Percentiles rank a stretch among this genome's conserved stretches.
Evolutionary conservation across 1,139 yeast genomes (phyloP).

Genomic region (Pichia cactophila): DNA sequence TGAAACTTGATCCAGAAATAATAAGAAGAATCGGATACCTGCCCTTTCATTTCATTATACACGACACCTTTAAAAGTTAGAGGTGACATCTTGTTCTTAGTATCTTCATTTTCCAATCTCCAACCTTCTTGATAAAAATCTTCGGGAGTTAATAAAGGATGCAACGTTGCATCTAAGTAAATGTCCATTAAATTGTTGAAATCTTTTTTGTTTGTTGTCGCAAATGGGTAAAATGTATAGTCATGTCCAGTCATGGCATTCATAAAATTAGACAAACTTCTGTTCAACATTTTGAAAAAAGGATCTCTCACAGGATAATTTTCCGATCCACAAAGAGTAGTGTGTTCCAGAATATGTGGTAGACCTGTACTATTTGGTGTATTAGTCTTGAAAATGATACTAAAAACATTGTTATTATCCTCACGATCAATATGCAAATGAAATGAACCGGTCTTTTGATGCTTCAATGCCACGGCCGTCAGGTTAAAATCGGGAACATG

Average conservation of each 20-base stretch:
- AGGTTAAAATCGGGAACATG: constrained; percentile 77
- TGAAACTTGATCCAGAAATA: constrained; percentile 78
- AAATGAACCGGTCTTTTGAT: constrained; percentile 61
- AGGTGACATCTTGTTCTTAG: constrained; percentile 51
- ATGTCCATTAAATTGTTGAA: constrained; percentile 80
- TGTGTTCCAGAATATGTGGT: constrained; percentile 93
- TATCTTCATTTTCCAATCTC: constrained; percentile 75
- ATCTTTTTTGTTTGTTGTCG: constrained; percentile 82
- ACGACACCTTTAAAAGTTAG: constrained; percentile 89
- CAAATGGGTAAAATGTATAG: constrained; percentile 91
- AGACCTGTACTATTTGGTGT: constrained; percentile 93
- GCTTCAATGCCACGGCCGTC: constrained; percentile 68
- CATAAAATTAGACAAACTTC: constrained; percentile 89
- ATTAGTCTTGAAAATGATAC: constrained; percentile 85
- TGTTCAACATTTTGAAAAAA: constrained; percentile 90
- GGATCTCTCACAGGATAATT: constrained; percentile 95
- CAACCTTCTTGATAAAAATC: constrained; percentile 97
- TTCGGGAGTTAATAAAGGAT: constrained; percentile 67
- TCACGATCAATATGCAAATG: constrained; percentile 82
- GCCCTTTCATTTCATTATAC: constrained; percentile 98
- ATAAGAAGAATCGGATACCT: constrained; percentile 82
- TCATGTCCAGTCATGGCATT: constrained; percentile 99
- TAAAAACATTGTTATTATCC: constrained; percentile 80
- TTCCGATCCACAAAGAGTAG: constrained; percentile 87
- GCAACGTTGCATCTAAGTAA: constrained; percentile 79